Conservation (phyloP, 495 filamentous ascomycete genomes). For the Hypoxylon crocopeplum region DNA sequence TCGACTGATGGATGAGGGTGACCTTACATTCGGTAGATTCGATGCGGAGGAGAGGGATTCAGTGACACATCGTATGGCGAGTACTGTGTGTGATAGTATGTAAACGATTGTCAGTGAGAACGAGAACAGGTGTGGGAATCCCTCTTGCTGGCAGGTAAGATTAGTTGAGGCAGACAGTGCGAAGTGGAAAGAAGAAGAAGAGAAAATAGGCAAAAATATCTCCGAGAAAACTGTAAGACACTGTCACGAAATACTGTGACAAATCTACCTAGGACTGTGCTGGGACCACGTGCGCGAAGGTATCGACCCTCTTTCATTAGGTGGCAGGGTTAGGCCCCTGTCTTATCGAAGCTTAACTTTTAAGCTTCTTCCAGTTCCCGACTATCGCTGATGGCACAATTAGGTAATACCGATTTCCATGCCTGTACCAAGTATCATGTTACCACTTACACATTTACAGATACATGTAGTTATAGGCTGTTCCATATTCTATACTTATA, state of each 20-base stretch:
- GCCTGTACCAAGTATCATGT: too few species aligned
- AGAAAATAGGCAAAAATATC: too few species aligned
- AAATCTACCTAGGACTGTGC: neutral
- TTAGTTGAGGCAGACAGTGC: too few species aligned
- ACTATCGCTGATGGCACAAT: constrained; percentile 1
- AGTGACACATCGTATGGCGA: constrained; percentile 24
- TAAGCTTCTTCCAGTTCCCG: neutral
- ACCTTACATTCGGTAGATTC: constrained; percentile 10
- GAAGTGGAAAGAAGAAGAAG: constrained; percentile 9
- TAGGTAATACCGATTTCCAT: too few species aligned
- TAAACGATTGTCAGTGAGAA: neutral
- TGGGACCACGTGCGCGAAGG: constrained; percentile 12
- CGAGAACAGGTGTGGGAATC: neutral
- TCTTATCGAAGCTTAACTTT: constrained; percentile 16
- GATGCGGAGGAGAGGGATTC: constrained; percentile 14
- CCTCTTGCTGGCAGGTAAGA: too few species aligned
- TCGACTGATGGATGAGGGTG: neutral
- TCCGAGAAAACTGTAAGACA: too few species aligned
- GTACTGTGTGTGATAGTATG: constrained; percentile 16
- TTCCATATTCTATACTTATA: too few species aligned
- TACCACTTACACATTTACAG: too few species aligned
- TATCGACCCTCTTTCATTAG: neutral
- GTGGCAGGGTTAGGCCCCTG: constrained; percentile 1
- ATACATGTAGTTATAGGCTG: too few species aligned
- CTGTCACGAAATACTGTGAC: too few species aligned